phyloP scores from a whole-genome alignment of 1,139 yeast species.

The Taphrina wiesneri region DNA sequence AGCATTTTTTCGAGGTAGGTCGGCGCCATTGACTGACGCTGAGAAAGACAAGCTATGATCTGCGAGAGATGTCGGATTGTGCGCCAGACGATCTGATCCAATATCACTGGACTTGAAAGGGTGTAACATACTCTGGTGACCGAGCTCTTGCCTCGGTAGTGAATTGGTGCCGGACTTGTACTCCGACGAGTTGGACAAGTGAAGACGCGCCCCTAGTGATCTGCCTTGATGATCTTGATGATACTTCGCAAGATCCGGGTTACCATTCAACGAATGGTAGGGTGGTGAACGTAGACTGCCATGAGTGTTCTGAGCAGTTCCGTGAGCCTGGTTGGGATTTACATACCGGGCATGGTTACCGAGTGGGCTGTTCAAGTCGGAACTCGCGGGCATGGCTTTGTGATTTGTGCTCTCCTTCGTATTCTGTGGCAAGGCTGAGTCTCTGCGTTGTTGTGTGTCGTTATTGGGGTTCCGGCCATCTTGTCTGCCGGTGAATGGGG shows the following conservation, averaged over 20 bases:
- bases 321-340: background rate
- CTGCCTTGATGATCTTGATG: background rate
- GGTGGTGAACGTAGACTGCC: no score
- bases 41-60: background rate
- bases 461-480: background rate
- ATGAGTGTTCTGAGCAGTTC: background rate
- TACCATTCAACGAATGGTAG: no score
- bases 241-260: background rate
- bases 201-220: background rate
- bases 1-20: background rate
- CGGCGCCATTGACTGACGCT: background rate
- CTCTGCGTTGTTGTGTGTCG: background rate
- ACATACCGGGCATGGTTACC: background rate
- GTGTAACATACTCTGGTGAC: background rate
- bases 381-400: background rate
- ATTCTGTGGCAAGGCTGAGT: background rate
- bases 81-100: background rate
- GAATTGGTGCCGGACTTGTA: background rate
- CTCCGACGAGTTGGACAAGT: background rate
- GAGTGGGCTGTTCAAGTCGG: background rate
- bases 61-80: conserved; percentile 1
- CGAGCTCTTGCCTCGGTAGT: background rate
- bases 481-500: background rate
- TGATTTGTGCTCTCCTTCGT: background rate
- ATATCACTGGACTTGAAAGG: background rate